Evolutionary conservation across 1,139 yeast species (phyloP), one percentile per base, ranked within the genome.

Genomic region (Candida buenavistaensis): DNA sequence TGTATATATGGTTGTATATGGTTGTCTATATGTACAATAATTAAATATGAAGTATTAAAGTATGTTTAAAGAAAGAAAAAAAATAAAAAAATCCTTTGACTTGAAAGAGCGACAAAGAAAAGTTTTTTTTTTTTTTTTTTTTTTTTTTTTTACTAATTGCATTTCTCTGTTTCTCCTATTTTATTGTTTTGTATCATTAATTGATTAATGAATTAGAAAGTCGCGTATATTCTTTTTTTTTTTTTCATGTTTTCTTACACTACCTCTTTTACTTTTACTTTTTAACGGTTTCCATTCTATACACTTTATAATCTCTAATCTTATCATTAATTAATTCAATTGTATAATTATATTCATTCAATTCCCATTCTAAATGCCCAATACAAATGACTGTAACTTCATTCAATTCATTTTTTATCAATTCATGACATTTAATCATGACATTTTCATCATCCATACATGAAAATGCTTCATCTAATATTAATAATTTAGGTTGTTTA

Each of bases 401-500:
- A 9, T 47, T 40, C 68, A 83, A 78, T 14, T 69, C 57, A 2
- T 46, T 24, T 28, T 77, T 72, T 11, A 89, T 64, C n/a, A 82
- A 53, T 11, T 67, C 64, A 50, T 86, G 89, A 45, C 96, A 89
- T 41, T 68, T 68, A 15, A 68, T 64, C 57, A 89, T 73, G 26
- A 81, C 68, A 20, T 63, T 43, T 23, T 54, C 74, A 39, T 79
- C 82, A 33, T 84, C 88, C 94, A 90, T 87, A 20, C 92, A 94
- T 11, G 96, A 85, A 44, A 92, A 80, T 0, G 97, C 96, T 62
- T 92, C 98, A 55, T 92, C 98, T 3, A 92, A 65, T 36, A 92
- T 83, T 32, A 92, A 64, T 3, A 92, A 62, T 32, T 76, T 75
- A 0, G 98, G 98, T 42, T 76, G 66, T 55, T 85, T 87, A 33